Conservation (phyloP, 176 grass and related monocot species). For the Hsuehochloa calcarea region DNA sequence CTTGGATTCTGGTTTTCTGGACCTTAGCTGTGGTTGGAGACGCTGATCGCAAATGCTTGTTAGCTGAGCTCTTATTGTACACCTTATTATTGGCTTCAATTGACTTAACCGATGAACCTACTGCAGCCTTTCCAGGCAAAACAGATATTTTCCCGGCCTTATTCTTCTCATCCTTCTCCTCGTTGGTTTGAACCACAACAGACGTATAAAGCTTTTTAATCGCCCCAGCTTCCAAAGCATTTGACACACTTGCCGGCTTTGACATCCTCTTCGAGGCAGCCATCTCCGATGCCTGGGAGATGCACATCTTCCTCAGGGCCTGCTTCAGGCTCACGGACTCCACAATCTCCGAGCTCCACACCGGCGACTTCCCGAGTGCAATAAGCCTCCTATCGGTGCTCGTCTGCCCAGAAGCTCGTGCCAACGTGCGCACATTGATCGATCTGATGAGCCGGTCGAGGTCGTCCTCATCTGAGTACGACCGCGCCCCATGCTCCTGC, state of each 20-base stretch:
- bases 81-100: constrained; percentile 26
- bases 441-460: constrained; percentile 69
- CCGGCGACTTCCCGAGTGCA: constrained; percentile 50
- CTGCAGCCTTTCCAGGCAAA: constrained; percentile 46
- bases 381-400: constrained; percentile 61
- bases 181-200: constrained; percentile 44
- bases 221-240: constrained; percentile 46
- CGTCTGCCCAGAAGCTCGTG: constrained; percentile 56
- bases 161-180: constrained; percentile 36
- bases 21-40: constrained; percentile 47
- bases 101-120: constrained; percentile 36
- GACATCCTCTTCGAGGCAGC: constrained; percentile 80
- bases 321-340: constrained; percentile 92
- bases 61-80: constrained; percentile 32
- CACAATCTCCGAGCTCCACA: constrained; percentile 75
- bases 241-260: constrained; percentile 36
- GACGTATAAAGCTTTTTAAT: constrained; percentile 70
- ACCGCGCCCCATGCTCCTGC: constrained; percentile 34
- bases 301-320: constrained; percentile 89
- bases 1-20: constrained; percentile 92
- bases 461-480: constrained; percentile 64
- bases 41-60: constrained; percentile 42
- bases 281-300: constrained; percentile 98
- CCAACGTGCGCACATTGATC: constrained; percentile 59
- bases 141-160: constrained; percentile 47